Base-by-base conservation (phyloP, 2,329 filamentous ascomycete species). In the Lojkania enalia region DNA sequence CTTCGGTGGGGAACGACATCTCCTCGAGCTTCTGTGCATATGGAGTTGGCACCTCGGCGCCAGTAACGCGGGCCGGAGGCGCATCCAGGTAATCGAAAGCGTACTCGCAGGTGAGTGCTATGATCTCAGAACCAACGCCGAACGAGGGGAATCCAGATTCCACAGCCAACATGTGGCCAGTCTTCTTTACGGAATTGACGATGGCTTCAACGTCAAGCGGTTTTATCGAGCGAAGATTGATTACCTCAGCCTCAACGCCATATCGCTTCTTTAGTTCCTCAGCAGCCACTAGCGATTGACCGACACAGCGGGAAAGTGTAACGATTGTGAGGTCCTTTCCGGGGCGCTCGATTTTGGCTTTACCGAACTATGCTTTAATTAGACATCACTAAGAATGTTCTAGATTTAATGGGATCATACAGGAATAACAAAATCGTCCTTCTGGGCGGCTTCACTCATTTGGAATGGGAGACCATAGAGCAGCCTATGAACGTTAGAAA, bases 111-210 rank as follows among this genome's bases (percentile, higher is more conserved):
- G 90, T 86, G 49, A 96, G 79, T 48, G 94, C 94, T 54, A 99
- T 83, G 63, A 99, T 90, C 78, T 99, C 94, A 46, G 92, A 83
- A 48, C 86, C 83, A 59, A 99, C 90, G 71, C 94, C 94, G 69
- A 91, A 99, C 65, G 89, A 88, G 53, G 94, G 94, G 83, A 91
- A 99, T 55, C 92, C 94, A 45, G 90, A 96, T 77, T 97, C 92
- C 60, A 99, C 90, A 31, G 84, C 85, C 72, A 99, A 81, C 52
- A 99, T 83, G 66, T 87, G 88, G 71, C 88, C 87, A 14, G 94
- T 99, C 86, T 99, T 99, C 88, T 99, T 97, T 71, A 99, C 86
- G 11, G 91, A 96, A 73, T 95, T 90, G 74, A 97, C 80, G 65
- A 99, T 97, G 57, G 90, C 82, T 74, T 97, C 91, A 48, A 99